Percentiles rank a stretch among this genome's conserved stretches.
phyloP scores from a whole-genome alignment of 2,329 filamentous ascomycete species.

The Beauveria brongniartii region DNA sequence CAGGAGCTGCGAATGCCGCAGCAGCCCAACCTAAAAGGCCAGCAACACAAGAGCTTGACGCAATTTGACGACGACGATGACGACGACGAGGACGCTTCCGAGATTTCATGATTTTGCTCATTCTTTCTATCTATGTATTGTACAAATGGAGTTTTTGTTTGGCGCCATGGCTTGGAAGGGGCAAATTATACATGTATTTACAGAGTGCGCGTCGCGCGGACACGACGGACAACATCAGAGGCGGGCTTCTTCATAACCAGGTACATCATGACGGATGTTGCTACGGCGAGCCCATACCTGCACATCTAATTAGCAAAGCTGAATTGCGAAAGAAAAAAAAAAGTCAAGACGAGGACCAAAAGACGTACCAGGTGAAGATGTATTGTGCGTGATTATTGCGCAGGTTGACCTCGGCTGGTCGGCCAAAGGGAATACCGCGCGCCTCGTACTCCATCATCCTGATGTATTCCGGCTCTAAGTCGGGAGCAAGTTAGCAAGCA shows the following conservation, averaged over 20 bases:
- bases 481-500: slow-evolving; percentile 13
- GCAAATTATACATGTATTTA: slow-evolving; percentile 18
- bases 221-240: slow-evolving; percentile 60
- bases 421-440: slow-evolving; percentile 82
- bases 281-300: slow-evolving; percentile 79
- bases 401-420: slow-evolving; percentile 81
- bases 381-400: slow-evolving; percentile 97
- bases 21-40: slow-evolving; percentile 42
- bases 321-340: not conserved
- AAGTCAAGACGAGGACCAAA: not conserved
- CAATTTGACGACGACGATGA: slow-evolving; percentile 13
- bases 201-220: slow-evolving; percentile 45
- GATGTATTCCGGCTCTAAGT: slow-evolving; percentile 67
- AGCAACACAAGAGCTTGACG: slow-evolving; percentile 26
- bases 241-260: slow-evolving; percentile 88
- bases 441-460: slow-evolving; percentile 65
- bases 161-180: not conserved
- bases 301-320: not conserved
- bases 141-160: slow-evolving; percentile 14
- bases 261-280: slow-evolving; percentile 92
- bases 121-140: slow-evolving; percentile 14
- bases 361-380: slow-evolving; percentile 89
- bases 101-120: slow-evolving; percentile 23
- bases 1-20: slow-evolving; percentile 71
- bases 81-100: slow-evolving; percentile 24